Base-by-base conservation (phyloP, 371 early-diverging fungal genomes). In the Rhizomucor miehei region DNA sequence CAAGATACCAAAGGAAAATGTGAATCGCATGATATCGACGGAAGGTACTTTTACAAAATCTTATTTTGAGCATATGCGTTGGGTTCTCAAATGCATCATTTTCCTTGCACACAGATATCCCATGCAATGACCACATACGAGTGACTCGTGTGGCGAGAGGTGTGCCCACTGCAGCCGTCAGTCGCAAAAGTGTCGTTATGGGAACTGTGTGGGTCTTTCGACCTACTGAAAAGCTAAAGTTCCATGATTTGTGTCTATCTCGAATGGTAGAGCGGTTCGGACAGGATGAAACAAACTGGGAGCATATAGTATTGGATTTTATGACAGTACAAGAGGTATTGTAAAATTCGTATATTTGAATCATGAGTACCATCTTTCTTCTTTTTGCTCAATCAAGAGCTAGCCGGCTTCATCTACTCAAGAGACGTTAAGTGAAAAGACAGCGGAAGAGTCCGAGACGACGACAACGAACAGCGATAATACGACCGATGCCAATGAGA, bases 171-270 rank as follows among this genome's bases (percentile, higher is more conserved):
- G 87, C 86, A 44, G 92, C 92, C 1, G 90, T 92, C 19, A 84
- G 84, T 44, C 82, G 92, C 45, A 89, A 90, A 44, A 86, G 88
- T 51, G 88, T 91, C 4, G 90, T 91, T 0, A 93, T 94, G 92
- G 95, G 94, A 6, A 92, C 92, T 1, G 92, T 91, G 0, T 94
- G 94, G 94, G 80, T 88, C 0, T 92, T 95, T 61, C 80, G 78
- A 47, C 84, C 87, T 1, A 80, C 76, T 3, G 59, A 64, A 16
- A 63, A 64, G 5, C 73, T 77, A 44, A 51, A 67, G 10, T 85
- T 91, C 62, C 71, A 78, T 6, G 73, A 78, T 8, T 75, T 93
- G 12, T 89, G 88, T 57, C 79, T 86, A 29, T 90, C 92, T 1
- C 79, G 92, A 34, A 90, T 93, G 87, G 89, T 87, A 1, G 89